Evolutionary conservation across 73 alveolate species (phyloP).

Genomic region (Paramecium primaurelia): DNA sequence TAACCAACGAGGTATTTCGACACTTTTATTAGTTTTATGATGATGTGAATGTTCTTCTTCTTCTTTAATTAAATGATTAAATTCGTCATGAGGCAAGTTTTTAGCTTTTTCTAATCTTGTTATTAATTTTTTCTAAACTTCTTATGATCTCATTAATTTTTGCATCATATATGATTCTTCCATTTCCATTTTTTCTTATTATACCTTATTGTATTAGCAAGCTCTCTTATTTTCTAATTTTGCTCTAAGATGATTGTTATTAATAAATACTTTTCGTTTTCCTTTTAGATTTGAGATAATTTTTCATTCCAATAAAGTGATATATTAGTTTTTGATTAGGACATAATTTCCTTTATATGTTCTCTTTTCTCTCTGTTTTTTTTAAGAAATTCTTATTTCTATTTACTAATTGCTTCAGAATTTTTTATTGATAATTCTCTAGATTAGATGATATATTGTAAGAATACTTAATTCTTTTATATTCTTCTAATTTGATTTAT

Average conservation of each 20-base stretch:
- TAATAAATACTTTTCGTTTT: neutral
- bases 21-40: neutral
- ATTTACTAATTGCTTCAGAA: neutral
- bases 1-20: neutral
- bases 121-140: neutral
- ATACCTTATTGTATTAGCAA: neutral
- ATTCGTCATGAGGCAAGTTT: neutral
- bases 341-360: neutral
- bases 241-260: neutral
- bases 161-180: constrained; percentile 7
- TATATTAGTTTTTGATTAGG: constrained; percentile 9
- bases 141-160: neutral
- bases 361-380: constrained; percentile 12
- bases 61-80: neutral
- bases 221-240: neutral
- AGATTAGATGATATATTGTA: neutral
- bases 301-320: constrained; percentile 36
- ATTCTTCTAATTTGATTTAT: constrained; percentile 13
- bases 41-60: neutral
- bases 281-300: neutral
- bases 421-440: neutral
- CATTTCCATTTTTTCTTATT: neutral
- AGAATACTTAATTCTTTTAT: neutral
- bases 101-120: neutral
- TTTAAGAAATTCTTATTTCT: neutral